Evolutionary conservation across 768 basidiomycete genomes (phyloP), one percentile per base, ranked within the genome.

Genomic region (Suillus weaverae): DNA sequence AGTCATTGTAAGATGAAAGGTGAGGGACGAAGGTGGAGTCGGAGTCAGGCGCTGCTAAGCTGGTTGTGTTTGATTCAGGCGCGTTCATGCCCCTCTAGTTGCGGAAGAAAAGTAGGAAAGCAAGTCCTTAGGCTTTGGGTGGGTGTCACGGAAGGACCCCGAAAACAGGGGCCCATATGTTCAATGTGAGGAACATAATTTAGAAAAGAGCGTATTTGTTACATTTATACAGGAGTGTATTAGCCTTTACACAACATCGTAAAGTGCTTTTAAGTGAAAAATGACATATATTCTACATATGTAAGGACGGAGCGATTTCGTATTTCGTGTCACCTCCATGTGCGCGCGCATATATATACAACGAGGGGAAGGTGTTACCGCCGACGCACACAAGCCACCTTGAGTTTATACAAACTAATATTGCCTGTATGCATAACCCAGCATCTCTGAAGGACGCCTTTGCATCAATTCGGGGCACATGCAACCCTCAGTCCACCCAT

Each of bases 1-100:
- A 92, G 48, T 91, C 88, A 55, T 81, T 74, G 67, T 77, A 69
- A 5, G 61, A 20, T 43, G 35, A 46, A 32, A 11, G 3, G 6
- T 13, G 38, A 39, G 38, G 38, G 26, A 30, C 39, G 16, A 30
- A 11, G 39, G 56, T 3, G 0, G 56, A 20, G 56, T 30, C 18
- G 9, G 56, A 30, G 10, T 20, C 26, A 11, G 39, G 39, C 11
- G 39, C 18, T 30, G 26, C 18, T 3, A 39, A 59, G 6, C 30
- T 41, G 26, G 39, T 39, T 41, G 39, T 3, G 26, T 41, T 39
- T 30, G 26, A 41, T 59, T 59, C 57, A 13, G 18, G 18, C 10
- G 38, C 6, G 18, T 30, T 59, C 57, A 59, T 59, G 18, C 57
- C 57, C 9, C 7, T 46, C 11, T n/a, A 54, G 53, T 54, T 39